Conservation (phyloP, 2,329 filamentous ascomycete genomes). For the Chrysosphaeria jannelii region DNA sequence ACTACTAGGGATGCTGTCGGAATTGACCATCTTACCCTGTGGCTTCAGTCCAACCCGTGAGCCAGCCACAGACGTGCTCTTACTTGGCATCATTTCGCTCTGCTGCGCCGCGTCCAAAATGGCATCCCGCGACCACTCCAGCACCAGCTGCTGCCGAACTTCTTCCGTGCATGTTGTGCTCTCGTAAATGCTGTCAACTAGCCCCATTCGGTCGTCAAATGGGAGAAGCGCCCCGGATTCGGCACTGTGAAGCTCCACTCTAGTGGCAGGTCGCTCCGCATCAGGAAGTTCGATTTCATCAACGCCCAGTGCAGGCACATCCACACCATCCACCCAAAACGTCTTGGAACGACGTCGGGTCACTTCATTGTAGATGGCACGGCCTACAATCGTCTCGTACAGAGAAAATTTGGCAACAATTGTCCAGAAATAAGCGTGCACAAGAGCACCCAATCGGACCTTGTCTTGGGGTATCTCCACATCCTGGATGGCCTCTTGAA, state of each 20-base stretch:
- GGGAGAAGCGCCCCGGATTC: constrained; percentile 36
- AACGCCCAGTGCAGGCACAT: constrained; percentile 34
- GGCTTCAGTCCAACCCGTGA: constrained; percentile 34
- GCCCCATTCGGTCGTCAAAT: constrained; percentile 39
- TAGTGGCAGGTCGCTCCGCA: constrained; percentile 12
- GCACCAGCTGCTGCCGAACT: constrained; percentile 46
- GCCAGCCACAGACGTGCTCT: constrained; percentile 44
- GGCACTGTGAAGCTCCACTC: constrained; percentile 20
- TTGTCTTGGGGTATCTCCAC: constrained; percentile 37
- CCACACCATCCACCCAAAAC: constrained; percentile 51
- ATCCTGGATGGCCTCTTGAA: constrained; percentile 57
- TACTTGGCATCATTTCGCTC: constrained; percentile 30
- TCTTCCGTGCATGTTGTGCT: too few species aligned
- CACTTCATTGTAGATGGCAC: constrained; percentile 47
- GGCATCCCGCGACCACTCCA: constrained; percentile 50
- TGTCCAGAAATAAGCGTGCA: constrained; percentile 70
- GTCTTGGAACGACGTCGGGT: constrained; percentile 38
- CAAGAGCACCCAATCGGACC: constrained; percentile 52
- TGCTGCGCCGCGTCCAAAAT: constrained; percentile 28
- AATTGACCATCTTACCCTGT: constrained; percentile 4
- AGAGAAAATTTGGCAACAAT: constrained; percentile 52
- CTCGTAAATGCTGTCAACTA: constrained; percentile 49
- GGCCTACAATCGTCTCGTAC: constrained; percentile 35
- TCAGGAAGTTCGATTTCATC: constrained; percentile 27
- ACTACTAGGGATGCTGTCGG: constrained; percentile 7